Evolutionary conservation across 208 protist species (phyloP), one percentile per base, ranked within the genome.

Genomic region (Porcisia hertigi): DNA sequence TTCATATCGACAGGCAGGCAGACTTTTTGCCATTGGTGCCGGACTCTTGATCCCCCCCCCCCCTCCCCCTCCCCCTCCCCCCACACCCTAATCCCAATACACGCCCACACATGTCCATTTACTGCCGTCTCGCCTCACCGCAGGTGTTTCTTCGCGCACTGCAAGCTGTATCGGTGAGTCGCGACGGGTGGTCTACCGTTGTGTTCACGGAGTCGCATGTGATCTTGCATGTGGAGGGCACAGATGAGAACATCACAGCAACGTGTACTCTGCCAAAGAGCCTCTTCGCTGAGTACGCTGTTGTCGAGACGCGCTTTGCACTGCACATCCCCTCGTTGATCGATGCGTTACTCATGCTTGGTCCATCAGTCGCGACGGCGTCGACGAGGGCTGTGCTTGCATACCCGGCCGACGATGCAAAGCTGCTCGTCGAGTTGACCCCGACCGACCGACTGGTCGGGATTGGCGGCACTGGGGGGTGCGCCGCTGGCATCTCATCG

Each of bases 271-370:
- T 97, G 70, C 91, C 90, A 4, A 82, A 80, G 34, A 64, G 66
- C 11, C n/a, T 97, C 20, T 97, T 97, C 63, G 80, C 81, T 16
- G 89, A 97, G 57, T 97, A 95, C 82, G 82, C 86, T 0, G 88
- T 92, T 14, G 82, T 86, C 12, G 85, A 83, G n/a, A 62, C 81
- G 52, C 80, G 86, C 55, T 88, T 95, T 52, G 69, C 77, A 12
- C 76, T 94, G 41, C 90, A 95, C 71, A 74, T 97, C 18, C 80
- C 77, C 1, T 89, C 88, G 16, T 72, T 97, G n/a, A 71, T 92
- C 6, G 88, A 93, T 45, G 87, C 93, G 36, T 66, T 97, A 52
- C 79, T 93, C 52, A 75, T 97, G 66, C 80, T 88, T 11, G 92
- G 91, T n/a, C 76, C 75, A 18, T 71, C 76, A 5, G 76, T 89